Base-by-base conservation (phyloP, 768 basidiomycete species). In the Boletus rubescentipes region DNA sequence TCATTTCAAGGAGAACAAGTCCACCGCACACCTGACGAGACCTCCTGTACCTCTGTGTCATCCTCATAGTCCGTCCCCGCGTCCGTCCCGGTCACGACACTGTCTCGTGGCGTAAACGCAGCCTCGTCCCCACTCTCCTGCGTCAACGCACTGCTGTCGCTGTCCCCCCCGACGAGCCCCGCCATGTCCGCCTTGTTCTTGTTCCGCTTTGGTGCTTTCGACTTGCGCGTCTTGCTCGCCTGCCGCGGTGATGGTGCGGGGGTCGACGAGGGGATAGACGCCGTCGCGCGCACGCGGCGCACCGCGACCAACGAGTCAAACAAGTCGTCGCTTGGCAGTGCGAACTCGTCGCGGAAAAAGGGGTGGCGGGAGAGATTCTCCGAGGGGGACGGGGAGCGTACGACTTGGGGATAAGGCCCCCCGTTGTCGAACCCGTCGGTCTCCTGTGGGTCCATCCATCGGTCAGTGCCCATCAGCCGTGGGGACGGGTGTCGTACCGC, bases 121-220 rank as follows among this genome's bases (percentile, higher is more conserved):
- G 70, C 73, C 64, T 92, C 90, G 51, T 91, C 90, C 8, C 84
- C 88, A 56, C 88, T 91, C 68, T 91, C 89, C 65, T 88, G 84
- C 4, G 89, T 92, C 62, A 92, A 67, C 26, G 87, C 90, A 58
- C 90, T 91, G 62, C 87, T 89, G 58, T 91, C 90, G 64, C 90
- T 91, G 63, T 92, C 89, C 1, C 89, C 89, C 14, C 82, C 84
- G 2, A 91, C 81, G n/a, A 91, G 70, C 0, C 89, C 89, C 0
- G 88, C 87, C 72, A 86, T 73, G 52, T 84, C 81, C 8, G 81
- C 76, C 60, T 69, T 75, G 38, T 70, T 73, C 58, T 67, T 72
- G 52, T 68, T 67, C 35, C 71, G 70, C 60, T 82, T 83, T 21
- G 79, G 81, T 56, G 75, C 78, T 39, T 77, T 76, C 32, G 71